Evolutionary conservation across 768 basidiomycete species (phyloP).

Genomic region (Gloeophyllum trabeum): DNA sequence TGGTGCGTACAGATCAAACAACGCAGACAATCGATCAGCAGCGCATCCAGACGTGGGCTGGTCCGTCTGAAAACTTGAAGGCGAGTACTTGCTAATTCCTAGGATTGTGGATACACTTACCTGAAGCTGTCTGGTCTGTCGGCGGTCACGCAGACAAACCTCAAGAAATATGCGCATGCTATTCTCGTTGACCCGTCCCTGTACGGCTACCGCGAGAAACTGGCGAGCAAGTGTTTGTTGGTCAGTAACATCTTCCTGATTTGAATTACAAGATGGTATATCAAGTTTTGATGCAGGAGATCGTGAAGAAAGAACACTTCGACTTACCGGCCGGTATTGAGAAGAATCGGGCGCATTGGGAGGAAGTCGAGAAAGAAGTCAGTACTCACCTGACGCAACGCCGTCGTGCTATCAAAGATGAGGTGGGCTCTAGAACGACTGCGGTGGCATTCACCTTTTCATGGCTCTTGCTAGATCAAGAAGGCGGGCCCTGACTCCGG

Average conservation of each 20-base stretch:
- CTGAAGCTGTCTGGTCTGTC: neutral
- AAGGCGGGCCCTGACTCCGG: neutral
- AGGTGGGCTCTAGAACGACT: too few species aligned
- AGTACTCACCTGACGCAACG: neutral
- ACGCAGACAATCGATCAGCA: neutral
- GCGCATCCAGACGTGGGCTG: too few species aligned
- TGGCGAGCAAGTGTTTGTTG: neutral
- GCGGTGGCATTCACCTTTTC: too few species aligned
- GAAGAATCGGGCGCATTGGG: neutral
- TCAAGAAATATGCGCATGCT: neutral
- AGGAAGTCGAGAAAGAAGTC: neutral
- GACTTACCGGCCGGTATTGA: neutral
- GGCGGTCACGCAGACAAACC: neutral
- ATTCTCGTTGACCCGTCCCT: neutral
- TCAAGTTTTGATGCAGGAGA: neutral
- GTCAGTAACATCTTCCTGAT: neutral
- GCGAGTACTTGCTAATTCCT: neutral
- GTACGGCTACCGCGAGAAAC: neutral
- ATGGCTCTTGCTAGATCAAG: neutral
- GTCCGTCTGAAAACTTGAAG: neutral
- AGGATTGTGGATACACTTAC: neutral
- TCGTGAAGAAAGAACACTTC: neutral
- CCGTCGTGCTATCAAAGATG: neutral
- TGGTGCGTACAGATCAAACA: neutral
- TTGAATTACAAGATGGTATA: neutral